Evolutionary conservation across 352 stramenopile genomes (phyloP).

Genomic region (Chrysophaeum taylorii): DNA sequence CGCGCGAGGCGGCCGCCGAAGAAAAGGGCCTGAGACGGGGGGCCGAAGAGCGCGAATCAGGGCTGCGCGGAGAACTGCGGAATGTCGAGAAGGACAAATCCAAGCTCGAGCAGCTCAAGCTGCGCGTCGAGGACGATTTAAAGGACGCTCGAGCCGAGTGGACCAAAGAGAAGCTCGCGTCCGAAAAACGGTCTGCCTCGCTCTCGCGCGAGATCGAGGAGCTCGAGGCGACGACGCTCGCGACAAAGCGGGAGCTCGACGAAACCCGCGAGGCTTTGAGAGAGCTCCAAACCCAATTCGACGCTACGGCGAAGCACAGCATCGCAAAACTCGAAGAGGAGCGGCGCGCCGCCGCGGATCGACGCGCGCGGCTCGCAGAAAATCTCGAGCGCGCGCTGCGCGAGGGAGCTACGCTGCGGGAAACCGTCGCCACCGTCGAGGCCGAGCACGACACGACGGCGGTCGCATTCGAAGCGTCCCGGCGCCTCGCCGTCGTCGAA

Average conservation of each 20-base stretch:
- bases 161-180: background rate
- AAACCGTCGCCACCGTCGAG: too few relatives aligned
- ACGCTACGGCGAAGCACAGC: slow-evolving; percentile 8
- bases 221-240: background rate
- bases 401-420: too few relatives aligned
- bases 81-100: background rate
- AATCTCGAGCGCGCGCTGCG: too few relatives aligned
- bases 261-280: slow-evolving; percentile 6
- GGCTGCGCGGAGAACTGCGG: background rate
- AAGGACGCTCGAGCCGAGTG: slow-evolving; percentile 10
- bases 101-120: background rate
- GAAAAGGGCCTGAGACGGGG: background rate
- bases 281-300: background rate
- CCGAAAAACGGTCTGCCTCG: too few relatives aligned
- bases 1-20: background rate
- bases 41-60: background rate
- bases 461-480: too few relatives aligned
- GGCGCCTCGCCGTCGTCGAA: too few relatives aligned
- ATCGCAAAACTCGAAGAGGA: background rate
- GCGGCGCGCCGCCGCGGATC: background rate
- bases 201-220: too few relatives aligned
- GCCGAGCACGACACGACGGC: too few relatives aligned
- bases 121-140: background rate
- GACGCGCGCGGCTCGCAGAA: background rate
- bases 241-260: background rate